These are phyloP conservation scores for Ailanthus altissimus DNA, from an alignment of 345 rosid species.

Conservation along the genomic window DNA sequence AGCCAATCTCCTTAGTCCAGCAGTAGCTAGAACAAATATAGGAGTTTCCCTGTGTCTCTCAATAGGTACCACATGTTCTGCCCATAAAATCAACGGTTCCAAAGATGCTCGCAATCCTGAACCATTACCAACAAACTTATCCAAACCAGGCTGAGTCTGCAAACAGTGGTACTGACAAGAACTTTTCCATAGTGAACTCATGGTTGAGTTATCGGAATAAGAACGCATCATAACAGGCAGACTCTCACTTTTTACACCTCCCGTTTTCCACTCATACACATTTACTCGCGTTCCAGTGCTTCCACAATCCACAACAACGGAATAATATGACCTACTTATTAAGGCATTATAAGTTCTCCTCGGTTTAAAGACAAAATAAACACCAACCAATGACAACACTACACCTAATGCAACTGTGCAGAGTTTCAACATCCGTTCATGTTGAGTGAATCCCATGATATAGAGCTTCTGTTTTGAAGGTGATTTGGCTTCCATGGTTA, in stretches of 20 bases:
- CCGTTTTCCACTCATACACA: constrained; percentile 48
- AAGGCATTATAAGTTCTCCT: constrained; percentile 11
- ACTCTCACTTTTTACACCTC: constrained; percentile 21
- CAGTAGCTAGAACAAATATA: constrained; percentile 61
- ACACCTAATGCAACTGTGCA: constrained; percentile 17
- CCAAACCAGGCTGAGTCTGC: constrained; percentile 65
- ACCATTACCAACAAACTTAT: constrained; percentile 51
- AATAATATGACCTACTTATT: constrained; percentile 27
- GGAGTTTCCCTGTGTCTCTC: constrained; percentile 51
- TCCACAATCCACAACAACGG: constrained; percentile 65
- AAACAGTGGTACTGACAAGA: constrained; percentile 62
- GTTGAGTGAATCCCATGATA: constrained; percentile 19
- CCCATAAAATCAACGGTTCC: constrained; percentile 49
- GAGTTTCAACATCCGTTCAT: constrained; percentile 27
- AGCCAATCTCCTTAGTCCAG: constrained; percentile 53
- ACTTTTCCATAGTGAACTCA: constrained; percentile 17
- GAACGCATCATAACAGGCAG: constrained; percentile 46
- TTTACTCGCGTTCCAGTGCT: constrained; percentile 66
- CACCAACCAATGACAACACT: constrained; percentile 27
- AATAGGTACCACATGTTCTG: constrained; percentile 45
- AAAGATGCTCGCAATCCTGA: constrained; percentile 47
- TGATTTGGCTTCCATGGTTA: constrained; percentile 50
- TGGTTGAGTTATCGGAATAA: constrained; percentile 40
- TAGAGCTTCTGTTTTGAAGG: constrained; percentile 47
- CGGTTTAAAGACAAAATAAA: constrained; percentile 27